Evolutionary conservation across 805 yeast genomes (phyloP).

Genomic region (Gaillardinia entomophila): DNA sequence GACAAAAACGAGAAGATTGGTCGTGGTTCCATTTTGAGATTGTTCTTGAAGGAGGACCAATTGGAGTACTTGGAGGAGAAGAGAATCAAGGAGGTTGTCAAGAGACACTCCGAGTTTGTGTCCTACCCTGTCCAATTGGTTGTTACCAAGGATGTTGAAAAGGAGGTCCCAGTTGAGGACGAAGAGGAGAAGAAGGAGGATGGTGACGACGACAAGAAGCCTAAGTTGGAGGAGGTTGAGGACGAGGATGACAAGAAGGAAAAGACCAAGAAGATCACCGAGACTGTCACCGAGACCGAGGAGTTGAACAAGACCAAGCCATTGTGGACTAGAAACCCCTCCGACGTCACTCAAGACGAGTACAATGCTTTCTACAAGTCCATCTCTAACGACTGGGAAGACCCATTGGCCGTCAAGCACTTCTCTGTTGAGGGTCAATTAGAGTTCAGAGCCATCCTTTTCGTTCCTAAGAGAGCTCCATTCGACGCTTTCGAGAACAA

Average conservation of each 20-base stretch:
- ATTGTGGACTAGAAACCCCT: constrained; percentile 98
- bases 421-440: constrained; percentile 99
- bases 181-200: constrained; percentile 41
- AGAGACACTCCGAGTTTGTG: constrained; percentile 99
- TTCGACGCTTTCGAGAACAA: constrained; percentile 95
- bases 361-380: constrained; percentile 99
- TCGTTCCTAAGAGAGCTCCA: constrained; percentile 99
- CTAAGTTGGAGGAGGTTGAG: constrained; percentile 65
- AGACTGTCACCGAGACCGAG: constrained; percentile 91
- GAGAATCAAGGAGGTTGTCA: constrained; percentile 98
- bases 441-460: constrained; percentile 96
- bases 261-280: constrained; percentile 87
- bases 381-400: constrained; percentile 99
- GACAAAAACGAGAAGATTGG: constrained; percentile 77
- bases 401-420: constrained; percentile 98
- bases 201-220: constrained; percentile 55
- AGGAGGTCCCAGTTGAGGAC: constrained; percentile 87
- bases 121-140: constrained; percentile 98
- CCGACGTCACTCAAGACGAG: constrained; percentile 96
- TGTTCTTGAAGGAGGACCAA: constrained; percentile 98
- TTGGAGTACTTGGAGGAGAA: constrained; percentile 98
- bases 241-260: constrained; percentile 57
- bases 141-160: constrained; percentile 98
- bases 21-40: constrained; percentile 94
- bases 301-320: constrained; percentile 99